Percentiles rank a stretch among this genome's conserved stretches.
Conservation (phyloP, 1,284 basidiomycete species). For the Golubevia sp. region DNA sequence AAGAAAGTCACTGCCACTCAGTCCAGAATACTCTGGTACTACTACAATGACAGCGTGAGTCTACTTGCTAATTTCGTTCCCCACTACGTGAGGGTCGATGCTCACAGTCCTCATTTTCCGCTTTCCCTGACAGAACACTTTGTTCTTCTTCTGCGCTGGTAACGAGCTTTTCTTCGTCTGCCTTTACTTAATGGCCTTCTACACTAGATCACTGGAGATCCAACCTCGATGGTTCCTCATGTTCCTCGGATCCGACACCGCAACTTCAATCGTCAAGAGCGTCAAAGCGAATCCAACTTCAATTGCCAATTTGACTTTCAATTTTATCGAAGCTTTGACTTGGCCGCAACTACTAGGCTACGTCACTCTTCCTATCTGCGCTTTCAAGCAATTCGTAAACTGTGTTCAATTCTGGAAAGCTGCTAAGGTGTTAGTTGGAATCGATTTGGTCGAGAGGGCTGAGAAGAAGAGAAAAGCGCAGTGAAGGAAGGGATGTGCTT, state of each 20-base stretch:
- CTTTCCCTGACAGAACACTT: constrained; percentile 68
- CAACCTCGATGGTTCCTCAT: constrained; percentile 16
- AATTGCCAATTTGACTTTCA: constrained; percentile 18
- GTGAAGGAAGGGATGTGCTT: too few species aligned
- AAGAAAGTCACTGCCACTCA: constrained; percentile 89
- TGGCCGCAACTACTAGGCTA: constrained; percentile 79
- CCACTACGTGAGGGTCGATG: background rate
- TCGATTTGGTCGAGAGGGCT: constrained; percentile 39
- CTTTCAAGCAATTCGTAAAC: constrained; percentile 91
- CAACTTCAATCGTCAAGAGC: constrained; percentile 7
- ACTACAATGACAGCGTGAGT: constrained; percentile 89
- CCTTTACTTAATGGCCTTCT: constrained; percentile 91
- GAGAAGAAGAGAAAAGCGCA: constrained; percentile 2
- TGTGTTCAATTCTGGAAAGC: constrained; percentile 98
- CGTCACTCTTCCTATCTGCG: constrained; percentile 74
- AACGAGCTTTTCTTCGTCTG: constrained; percentile 98
- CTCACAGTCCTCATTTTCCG: constrained; percentile 10
- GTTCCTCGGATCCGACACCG: background rate
- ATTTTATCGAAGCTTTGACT: constrained; percentile 66
- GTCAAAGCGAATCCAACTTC: constrained; percentile 1
- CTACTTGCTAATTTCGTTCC: background rate
- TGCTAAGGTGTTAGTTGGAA: constrained; percentile 73
- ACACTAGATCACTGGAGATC: constrained; percentile 60
- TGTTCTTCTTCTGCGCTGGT: constrained; percentile 93
- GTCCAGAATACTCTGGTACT: constrained; percentile 85